Base-by-base conservation (phyloP, 2,329 filamentous ascomycete species). In the Penicillium hordei region DNA sequence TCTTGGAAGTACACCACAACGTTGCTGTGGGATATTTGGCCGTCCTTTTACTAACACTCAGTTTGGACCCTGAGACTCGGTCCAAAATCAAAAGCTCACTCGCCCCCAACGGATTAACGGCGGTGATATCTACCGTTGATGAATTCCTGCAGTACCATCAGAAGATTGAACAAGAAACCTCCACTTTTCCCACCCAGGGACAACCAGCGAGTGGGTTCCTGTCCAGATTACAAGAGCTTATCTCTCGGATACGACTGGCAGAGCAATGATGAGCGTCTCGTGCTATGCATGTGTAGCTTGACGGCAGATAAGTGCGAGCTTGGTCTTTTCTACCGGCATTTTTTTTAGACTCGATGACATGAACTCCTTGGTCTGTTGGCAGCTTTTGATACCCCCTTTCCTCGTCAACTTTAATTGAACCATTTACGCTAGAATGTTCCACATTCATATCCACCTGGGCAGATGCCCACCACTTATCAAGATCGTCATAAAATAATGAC, bases 21-120 rank as follows among this genome's bases (percentile, higher is more conserved):
- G 91, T 97, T 29, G 88, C 89, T 1, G 86, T 93, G 71, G 93
- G 91, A 17, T 97, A 96, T 71, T 81, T 97, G 25, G 87, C 91
- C 0, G 87, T 97, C 15, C 80, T 96, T 6, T 81, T 97, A 2
- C 91, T 91, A 19, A 94, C 92, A 64, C 78, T 97, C 25, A 92
- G 87, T 65, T 79, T 94, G 29, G 79, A 83, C 52, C 60, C 70
- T 9, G 68, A 70, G 2, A 78, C 82, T 5, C 76, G 79, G 42
- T 54, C 65, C 10, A 74, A 75, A 25, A 72, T 86, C 17, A 74
- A 74, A 34, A 60, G 61, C 5, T 68, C 71, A 10, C 73, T 86
- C 29, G 78, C 79, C 2, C 76, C 77, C 1, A 71, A 79, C 27
- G 80, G 76, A 5, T 70, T 89, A 15, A 65, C 73, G 6, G 68